phyloP scores from a whole-genome alignment of 2,329 filamentous ascomycete species.

The Zymoseptoria crescenta region DNA sequence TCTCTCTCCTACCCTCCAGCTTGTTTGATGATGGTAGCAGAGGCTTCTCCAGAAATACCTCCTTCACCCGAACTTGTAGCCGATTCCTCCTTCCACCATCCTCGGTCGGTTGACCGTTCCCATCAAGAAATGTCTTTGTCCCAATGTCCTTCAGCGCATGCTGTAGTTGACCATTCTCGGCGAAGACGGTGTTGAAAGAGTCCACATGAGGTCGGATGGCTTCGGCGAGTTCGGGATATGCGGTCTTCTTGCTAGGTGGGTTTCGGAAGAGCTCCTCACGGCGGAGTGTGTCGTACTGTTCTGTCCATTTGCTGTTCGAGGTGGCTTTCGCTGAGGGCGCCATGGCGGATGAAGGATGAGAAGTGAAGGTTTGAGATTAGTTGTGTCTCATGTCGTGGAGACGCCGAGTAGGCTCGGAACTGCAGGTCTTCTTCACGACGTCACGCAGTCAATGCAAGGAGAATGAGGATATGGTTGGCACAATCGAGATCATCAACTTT shows the following conservation, averaged over 20 bases:
- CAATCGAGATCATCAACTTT: background rate
- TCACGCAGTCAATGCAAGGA: background rate
- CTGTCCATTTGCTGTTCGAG: constrained; percentile 65
- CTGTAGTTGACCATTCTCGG: constrained; percentile 62
- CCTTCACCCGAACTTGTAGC: constrained; percentile 68
- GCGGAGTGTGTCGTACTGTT: constrained; percentile 75
- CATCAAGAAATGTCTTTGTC: constrained; percentile 78
- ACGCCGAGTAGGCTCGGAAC: background rate
- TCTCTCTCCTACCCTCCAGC: constrained; percentile 71
- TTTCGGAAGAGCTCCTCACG: constrained; percentile 84
- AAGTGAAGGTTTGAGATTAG: background rate
- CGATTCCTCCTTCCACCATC: constrained; percentile 53
- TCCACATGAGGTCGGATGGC: constrained; percentile 90
- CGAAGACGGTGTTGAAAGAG: constrained; percentile 88
- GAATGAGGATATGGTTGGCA: background rate
- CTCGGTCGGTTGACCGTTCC: constrained; percentile 46
- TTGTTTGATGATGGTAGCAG: constrained; percentile 76
- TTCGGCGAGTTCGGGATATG: constrained; percentile 76
- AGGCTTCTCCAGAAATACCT: constrained; percentile 75
- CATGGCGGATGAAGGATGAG: constrained; percentile 17
- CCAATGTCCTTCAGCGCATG: constrained; percentile 83
- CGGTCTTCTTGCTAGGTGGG: constrained; percentile 77
- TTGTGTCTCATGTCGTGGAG: background rate
- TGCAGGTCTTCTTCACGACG: background rate
- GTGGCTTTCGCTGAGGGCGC: constrained; percentile 20